Conservation (phyloP, 192 early-diverging fungal species). For the Backusella tuberculispora region DNA sequence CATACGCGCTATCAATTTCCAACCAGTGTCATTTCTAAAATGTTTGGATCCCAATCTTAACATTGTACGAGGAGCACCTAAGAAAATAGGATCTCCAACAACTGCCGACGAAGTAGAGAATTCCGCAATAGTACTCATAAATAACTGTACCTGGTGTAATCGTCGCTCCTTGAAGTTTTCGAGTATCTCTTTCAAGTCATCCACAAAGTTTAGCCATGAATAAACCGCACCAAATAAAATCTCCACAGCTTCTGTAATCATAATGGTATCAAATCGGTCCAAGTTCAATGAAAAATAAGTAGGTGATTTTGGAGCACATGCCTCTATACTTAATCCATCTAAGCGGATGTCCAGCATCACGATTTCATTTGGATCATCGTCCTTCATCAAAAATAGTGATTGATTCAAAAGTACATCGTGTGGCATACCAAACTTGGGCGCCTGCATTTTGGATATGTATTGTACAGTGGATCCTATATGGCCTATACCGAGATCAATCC, state of each 20-base stretch:
- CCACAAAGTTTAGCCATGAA: conserved; percentile 68
- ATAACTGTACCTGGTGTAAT: conserved; percentile 56
- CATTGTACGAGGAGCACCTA: conserved; percentile 67
- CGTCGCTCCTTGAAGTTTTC: conserved; percentile 52
- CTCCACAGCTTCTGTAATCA: conserved; percentile 73
- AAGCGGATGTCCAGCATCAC: conserved; percentile 55
- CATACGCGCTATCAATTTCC: conserved; percentile 74
- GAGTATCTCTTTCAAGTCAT: conserved; percentile 56
- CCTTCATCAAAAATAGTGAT: conserved; percentile 32
- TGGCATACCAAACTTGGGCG: conserved; percentile 64
- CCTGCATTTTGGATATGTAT: conserved; percentile 45
- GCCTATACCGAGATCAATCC: conserved; percentile 56
- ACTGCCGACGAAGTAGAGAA: conserved; percentile 47
- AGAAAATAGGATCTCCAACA: conserved; percentile 67
- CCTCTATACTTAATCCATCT: conserved; percentile 47
- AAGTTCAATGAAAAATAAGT: conserved; percentile 51
- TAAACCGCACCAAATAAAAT: conserved; percentile 70
- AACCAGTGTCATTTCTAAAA: conserved; percentile 71
- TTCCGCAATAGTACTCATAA: conserved; percentile 57
- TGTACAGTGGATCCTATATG: conserved; percentile 59
- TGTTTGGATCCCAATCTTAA: conserved; percentile 63
- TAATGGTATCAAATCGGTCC: conserved; percentile 53
- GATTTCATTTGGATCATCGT: conserved; percentile 42
- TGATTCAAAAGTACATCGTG: conserved; percentile 42
- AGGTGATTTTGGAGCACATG: conserved; percentile 48